Evolutionary conservation across 306 rosid genomes (phyloP).

Genomic region (Cucurbita ficifolia): DNA sequence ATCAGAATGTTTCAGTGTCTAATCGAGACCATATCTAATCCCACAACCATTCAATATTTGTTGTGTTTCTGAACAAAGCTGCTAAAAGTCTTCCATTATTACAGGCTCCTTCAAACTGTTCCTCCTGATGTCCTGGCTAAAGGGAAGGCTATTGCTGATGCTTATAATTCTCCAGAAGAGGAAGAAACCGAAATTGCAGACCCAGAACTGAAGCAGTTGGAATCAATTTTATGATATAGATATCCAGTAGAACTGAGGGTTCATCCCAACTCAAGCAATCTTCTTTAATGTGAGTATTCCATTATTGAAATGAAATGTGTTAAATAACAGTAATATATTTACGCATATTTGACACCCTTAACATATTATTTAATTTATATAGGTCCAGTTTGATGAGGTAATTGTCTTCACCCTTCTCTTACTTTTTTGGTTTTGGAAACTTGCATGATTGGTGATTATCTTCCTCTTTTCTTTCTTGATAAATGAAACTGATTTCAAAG

Average conservation of each 20-base stretch:
- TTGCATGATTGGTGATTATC: background rate
- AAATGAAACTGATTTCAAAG: background rate
- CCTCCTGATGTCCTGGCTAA: conserved; percentile 64
- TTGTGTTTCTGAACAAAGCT: background rate
- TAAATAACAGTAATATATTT: background rate
- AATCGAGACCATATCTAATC: background rate
- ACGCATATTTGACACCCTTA: background rate
- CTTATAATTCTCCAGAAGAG: conserved; percentile 41
- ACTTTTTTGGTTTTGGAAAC: background rate
- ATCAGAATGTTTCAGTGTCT: background rate
- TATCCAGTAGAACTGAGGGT: background rate
- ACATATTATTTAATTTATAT: background rate
- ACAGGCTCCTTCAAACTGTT: conserved; percentile 84
- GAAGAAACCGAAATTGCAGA: conserved; percentile 30
- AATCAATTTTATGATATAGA: conserved; percentile 44
- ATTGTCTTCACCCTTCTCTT: background rate
- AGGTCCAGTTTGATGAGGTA: background rate
- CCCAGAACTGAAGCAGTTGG: conserved; percentile 53
- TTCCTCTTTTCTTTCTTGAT: background rate
- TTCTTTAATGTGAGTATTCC: background rate
- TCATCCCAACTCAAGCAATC: background rate
- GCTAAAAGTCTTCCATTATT: conserved; percentile 12
- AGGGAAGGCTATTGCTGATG: conserved; percentile 63
- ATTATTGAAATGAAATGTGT: background rate
- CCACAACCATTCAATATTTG: background rate